Evolutionary conservation across 768 basidiomycete species (phyloP).

Genomic region (Mycena epipterygia): DNA sequence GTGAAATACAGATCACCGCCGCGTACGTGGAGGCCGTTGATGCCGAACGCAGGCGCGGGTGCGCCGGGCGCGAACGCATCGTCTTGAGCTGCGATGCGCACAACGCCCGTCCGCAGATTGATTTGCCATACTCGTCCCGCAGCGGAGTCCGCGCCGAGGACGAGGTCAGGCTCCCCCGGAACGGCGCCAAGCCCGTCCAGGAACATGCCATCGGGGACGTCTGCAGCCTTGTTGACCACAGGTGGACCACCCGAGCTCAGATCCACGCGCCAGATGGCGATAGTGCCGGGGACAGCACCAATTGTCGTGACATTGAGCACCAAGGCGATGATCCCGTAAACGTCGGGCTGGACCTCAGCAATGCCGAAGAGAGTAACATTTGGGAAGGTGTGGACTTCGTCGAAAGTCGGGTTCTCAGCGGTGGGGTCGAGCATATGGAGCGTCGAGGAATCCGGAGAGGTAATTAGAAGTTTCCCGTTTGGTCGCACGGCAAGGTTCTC

Average conservation of each 20-base stretch:
- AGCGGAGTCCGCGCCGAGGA: conserved; percentile 17
- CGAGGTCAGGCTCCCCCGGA: conserved; percentile 23
- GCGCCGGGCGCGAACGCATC: conserved; percentile 12
- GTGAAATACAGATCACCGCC: conserved; percentile 18
- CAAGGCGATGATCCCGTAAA: conserved; percentile 12
- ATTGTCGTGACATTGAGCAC: conserved; percentile 12
- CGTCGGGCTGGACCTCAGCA: conserved; percentile 18
- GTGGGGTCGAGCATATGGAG: conserved; percentile 14
- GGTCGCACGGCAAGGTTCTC: conserved; percentile 27
- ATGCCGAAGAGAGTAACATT: conserved; percentile 22
- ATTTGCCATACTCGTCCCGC: conserved; percentile 22
- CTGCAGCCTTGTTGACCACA: conserved; percentile 17
- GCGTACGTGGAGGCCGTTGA: conserved; percentile 23
- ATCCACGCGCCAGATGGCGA: conserved; percentile 24
- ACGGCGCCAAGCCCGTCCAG: conserved; percentile 16
- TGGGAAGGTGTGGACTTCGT: conserved; percentile 25
- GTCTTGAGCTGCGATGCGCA: conserved; percentile 20
- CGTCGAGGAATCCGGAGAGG: conserved; percentile 17
- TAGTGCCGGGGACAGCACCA: conserved; percentile 13
- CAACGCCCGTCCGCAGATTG: conserved; percentile 18
- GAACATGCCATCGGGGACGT: conserved; percentile 15
- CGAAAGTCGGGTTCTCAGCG: conserved; percentile 9
- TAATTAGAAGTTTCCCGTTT: conserved; percentile 14
- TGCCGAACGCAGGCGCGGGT: conserved; percentile 14
- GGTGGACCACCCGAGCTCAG: conserved; percentile 12